Conservation (phyloP, 2,329 filamentous ascomycete genomes). For the Aspergillus sojae region DNA sequence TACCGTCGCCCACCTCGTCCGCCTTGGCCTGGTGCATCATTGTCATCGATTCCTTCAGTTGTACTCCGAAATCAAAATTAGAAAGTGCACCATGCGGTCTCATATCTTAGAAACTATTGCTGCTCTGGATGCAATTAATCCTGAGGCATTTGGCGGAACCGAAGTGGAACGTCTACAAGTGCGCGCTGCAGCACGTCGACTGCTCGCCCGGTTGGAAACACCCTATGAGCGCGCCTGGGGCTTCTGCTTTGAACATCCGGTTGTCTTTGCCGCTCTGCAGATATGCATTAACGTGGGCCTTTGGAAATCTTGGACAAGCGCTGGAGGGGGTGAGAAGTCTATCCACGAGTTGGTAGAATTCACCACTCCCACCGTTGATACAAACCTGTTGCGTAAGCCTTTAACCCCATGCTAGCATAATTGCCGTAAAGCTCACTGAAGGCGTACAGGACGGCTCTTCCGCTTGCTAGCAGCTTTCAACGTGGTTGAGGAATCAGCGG, state of each 20-base stretch:
- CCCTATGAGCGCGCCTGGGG: conserved; percentile 38
- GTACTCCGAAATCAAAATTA: background rate
- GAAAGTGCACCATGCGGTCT: conserved; percentile 14
- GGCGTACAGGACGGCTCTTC: conserved; percentile 29
- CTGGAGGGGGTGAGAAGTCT: conserved; percentile 31
- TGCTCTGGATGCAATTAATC: conserved; percentile 22
- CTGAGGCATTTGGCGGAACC: conserved; percentile 18
- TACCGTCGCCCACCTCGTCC: background rate
- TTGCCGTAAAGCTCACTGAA: background rate
- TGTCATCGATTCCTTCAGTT: background rate
- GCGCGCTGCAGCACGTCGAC: conserved; percentile 30
- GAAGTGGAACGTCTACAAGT: conserved; percentile 29
- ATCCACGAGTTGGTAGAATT: conserved; percentile 32
- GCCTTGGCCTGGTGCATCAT: background rate
- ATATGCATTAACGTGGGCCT: conserved; percentile 34
- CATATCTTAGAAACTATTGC: conserved; percentile 21
- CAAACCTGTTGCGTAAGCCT: conserved; percentile 32
- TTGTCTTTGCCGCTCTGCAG: conserved; percentile 33
- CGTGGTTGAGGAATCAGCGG: conserved; percentile 33
- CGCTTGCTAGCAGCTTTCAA: conserved; percentile 34
- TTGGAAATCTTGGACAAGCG: conserved; percentile 34
- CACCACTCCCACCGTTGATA: conserved; percentile 25
- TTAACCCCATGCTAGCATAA: background rate
- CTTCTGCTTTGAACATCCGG: conserved; percentile 34
- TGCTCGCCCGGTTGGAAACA: conserved; percentile 34